A percentile compares a stretch with the other conserved stretches of the same genome.
phyloP scores from a whole-genome alignment of 306 rosid genomes.

The Quercus mongolica region DNA sequence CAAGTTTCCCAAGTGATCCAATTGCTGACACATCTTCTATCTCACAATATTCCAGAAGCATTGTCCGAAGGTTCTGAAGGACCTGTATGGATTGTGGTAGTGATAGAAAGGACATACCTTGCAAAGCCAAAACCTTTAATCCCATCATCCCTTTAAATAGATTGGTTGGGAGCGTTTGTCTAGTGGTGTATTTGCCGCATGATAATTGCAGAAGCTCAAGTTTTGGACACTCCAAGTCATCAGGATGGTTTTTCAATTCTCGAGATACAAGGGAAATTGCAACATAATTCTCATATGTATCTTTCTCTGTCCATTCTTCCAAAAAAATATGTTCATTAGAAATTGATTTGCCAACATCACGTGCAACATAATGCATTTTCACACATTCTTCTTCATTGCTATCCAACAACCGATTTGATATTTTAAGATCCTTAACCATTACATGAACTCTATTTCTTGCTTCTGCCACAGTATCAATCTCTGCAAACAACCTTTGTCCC shows the following conservation, averaged over 20 bases:
- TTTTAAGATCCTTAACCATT: too few relatives aligned
- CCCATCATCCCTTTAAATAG: not conserved
- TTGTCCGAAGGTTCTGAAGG: not conserved
- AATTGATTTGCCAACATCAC: not conserved
- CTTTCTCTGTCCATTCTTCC: not conserved
- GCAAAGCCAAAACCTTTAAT: not conserved
- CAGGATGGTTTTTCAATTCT: not conserved
- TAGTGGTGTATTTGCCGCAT: not conserved
- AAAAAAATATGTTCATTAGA: not conserved
- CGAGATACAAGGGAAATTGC: not conserved
- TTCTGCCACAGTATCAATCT: too few relatives aligned
- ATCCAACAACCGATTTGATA: too few relatives aligned
- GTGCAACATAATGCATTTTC: not conserved
- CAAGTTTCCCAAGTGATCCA: not conserved
- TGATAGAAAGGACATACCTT: not conserved
- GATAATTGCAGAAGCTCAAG: not conserved
- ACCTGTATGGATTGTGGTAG: not conserved
- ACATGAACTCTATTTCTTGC: too few relatives aligned
- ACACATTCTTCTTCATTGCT: too few relatives aligned
- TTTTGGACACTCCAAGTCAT: not conserved
- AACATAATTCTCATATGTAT: not conserved
- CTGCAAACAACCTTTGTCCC: too few relatives aligned
- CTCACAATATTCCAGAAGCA: not conserved
- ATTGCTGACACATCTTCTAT: not conserved
- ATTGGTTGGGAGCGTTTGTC: not conserved